Percentiles rank a stretch among this genome's conserved stretches.
These are phyloP conservation scores for Lepidium aucheri DNA, from an alignment of 345 rosid species.

Conservation along the genomic window DNA sequence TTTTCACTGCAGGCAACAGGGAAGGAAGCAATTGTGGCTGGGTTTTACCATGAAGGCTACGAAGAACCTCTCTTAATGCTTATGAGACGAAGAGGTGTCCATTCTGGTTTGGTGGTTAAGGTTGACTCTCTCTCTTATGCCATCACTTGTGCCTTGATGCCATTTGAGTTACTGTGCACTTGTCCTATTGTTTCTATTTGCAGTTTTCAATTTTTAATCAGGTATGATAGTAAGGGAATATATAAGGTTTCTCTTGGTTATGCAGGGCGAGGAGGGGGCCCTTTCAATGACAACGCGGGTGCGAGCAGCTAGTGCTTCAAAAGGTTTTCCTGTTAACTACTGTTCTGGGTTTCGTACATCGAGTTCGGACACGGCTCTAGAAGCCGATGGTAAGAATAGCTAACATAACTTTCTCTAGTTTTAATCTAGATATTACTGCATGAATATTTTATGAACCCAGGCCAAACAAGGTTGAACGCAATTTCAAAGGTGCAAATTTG, in stretches of 20 bases:
- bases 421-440: neutral
- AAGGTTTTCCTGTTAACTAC: constrained; percentile 90
- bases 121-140: constrained; percentile 35
- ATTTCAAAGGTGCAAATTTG: neutral
- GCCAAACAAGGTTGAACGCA: neutral
- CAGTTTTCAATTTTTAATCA: neutral
- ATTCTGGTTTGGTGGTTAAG: constrained; percentile 93
- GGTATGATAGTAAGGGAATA: neutral
- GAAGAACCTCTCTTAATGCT: constrained; percentile 95
- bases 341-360: constrained; percentile 88
- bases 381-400: constrained; percentile 59
- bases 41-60: constrained; percentile 93
- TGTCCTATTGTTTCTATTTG: neutral
- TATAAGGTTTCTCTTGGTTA: constrained; percentile 1
- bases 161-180: neutral
- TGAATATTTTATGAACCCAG: neutral
- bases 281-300: constrained; percentile 91
- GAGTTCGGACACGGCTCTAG: constrained; percentile 52
- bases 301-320: constrained; percentile 54
- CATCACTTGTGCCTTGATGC: neutral
- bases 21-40: constrained; percentile 80
- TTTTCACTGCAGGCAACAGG: constrained; percentile 63
- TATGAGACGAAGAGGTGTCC: constrained; percentile 95
- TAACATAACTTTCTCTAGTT: neutral
- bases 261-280: constrained; percentile 94